phyloP scores from a whole-genome alignment of 2,329 filamentous ascomycete species.

The Fusarium camptoceras region DNA sequence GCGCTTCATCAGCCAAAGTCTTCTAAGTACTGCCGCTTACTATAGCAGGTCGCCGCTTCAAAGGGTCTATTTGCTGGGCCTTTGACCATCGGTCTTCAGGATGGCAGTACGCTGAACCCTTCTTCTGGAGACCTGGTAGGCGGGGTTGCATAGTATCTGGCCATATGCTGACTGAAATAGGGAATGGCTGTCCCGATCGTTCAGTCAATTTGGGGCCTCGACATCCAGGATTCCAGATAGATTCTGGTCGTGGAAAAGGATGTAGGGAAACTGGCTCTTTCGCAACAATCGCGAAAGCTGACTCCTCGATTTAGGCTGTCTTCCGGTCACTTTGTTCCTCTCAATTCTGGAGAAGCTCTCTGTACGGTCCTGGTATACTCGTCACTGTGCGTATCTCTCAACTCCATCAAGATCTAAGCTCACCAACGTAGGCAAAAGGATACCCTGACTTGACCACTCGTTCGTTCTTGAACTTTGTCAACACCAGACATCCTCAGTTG shows the following conservation, averaged over 20 bases:
- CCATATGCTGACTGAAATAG: conserved; percentile 52
- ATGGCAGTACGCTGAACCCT: conserved; percentile 56
- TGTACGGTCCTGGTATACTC: conserved; percentile 69
- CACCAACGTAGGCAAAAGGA: conserved; percentile 74
- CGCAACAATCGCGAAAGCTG: background rate
- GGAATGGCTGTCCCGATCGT: conserved; percentile 71
- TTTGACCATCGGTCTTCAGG: conserved; percentile 59
- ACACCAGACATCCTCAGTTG: conserved; percentile 59
- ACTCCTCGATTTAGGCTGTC: conserved; percentile 67
- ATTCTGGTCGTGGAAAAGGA: conserved; percentile 85
- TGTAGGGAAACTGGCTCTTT: conserved; percentile 53
- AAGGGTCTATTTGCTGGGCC: conserved; percentile 78
- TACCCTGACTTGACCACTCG: conserved; percentile 82
- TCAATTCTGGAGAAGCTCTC: conserved; percentile 63
- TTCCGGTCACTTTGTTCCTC: conserved; percentile 74
- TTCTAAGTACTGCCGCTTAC: conserved; percentile 16
- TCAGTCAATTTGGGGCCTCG: conserved; percentile 61
- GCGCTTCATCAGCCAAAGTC: conserved; percentile 40
- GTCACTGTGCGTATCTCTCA: conserved; percentile 66
- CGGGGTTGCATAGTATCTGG: too few species aligned
- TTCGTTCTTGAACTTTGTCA: conserved; percentile 69
- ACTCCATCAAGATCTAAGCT: background rate
- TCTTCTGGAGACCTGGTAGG: conserved; percentile 48
- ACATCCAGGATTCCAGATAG: conserved; percentile 67
- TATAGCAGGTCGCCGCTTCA: conserved; percentile 72